Evolutionary conservation across 208 protist genomes (phyloP).

Genomic region (Wallacemonas sp.): DNA sequence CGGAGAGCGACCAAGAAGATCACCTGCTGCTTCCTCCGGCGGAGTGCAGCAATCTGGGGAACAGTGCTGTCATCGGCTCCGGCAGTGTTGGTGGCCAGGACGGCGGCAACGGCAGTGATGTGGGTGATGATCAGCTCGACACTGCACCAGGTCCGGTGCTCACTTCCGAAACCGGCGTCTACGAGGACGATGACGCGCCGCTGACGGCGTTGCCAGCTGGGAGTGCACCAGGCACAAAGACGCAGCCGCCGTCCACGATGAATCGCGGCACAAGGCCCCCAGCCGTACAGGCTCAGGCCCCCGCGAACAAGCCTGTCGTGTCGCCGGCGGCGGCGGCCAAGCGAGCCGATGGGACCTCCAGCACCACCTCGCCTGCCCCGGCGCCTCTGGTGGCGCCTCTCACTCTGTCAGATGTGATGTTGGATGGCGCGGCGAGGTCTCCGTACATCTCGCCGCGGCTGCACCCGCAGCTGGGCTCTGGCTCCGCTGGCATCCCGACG

Average conservation of each 20-base stretch:
- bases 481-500: neutral
- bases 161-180: neutral
- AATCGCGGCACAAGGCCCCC: neutral
- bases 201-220: neutral
- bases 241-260: conserved; percentile 7
- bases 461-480: neutral
- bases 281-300: neutral
- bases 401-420: neutral
- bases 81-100: too few species aligned
- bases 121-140: neutral
- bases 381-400: conserved; percentile 1
- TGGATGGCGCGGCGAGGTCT: neutral
- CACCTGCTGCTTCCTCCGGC: neutral
- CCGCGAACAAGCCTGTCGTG: neutral
- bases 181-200: neutral
- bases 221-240: conserved; percentile 1
- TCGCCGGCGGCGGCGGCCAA: neutral
- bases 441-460: conserved; percentile 6
- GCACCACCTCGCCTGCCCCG: neutral
- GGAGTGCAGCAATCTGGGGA: neutral
- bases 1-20: neutral
- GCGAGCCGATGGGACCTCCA: too few species aligned
- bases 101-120: neutral
- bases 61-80: neutral
- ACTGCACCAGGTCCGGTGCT: neutral